Evolutionary conservation across 768 basidiomycete genomes (phyloP).

Genomic region (Lactarius indigo): DNA sequence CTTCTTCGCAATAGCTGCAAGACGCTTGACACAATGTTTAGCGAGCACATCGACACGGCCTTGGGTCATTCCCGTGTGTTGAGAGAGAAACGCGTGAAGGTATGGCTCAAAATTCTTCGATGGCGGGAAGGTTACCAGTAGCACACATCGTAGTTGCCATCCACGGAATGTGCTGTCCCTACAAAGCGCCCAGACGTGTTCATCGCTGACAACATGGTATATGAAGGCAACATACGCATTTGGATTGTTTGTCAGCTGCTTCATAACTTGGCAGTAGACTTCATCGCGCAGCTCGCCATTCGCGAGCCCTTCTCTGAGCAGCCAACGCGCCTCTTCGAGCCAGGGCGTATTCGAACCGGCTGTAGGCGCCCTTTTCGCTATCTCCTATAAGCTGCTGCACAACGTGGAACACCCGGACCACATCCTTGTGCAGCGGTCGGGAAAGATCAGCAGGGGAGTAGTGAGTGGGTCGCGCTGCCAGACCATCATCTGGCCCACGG

Average conservation of each 20-base stretch:
- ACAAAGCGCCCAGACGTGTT: constrained; percentile 2
- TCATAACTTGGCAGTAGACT: constrained; percentile 90
- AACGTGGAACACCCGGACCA: constrained; percentile 82
- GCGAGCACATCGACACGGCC: constrained; percentile 88
- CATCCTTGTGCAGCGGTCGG: constrained; percentile 65
- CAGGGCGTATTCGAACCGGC: constrained; percentile 44
- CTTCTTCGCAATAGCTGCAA: constrained; percentile 71
- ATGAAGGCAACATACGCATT: constrained; percentile 52
- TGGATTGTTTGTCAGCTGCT: constrained; percentile 83
- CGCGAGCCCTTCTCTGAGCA: constrained; percentile 72
- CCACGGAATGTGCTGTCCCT: constrained; percentile 88
- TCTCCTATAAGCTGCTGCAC: constrained; percentile 95
- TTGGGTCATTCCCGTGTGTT: constrained; percentile 61
- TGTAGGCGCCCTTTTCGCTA: constrained; percentile 65
- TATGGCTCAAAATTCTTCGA: constrained; percentile 91
- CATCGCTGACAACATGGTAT: neutral
- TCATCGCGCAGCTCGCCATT: constrained; percentile 89
- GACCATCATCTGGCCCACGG: constrained; percentile 82
- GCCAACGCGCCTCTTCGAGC: constrained; percentile 84
- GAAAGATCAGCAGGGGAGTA: constrained; percentile 72
- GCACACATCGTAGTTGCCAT: constrained; percentile 89
- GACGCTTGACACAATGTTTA: constrained; percentile 80
- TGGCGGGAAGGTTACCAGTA: constrained; percentile 89
- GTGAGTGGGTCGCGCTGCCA: constrained; percentile 79
- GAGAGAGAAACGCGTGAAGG: constrained; percentile 73